Evolutionary conservation across 129 eudicot genomes (phyloP).

Genomic region (Mikania micrantha): DNA sequence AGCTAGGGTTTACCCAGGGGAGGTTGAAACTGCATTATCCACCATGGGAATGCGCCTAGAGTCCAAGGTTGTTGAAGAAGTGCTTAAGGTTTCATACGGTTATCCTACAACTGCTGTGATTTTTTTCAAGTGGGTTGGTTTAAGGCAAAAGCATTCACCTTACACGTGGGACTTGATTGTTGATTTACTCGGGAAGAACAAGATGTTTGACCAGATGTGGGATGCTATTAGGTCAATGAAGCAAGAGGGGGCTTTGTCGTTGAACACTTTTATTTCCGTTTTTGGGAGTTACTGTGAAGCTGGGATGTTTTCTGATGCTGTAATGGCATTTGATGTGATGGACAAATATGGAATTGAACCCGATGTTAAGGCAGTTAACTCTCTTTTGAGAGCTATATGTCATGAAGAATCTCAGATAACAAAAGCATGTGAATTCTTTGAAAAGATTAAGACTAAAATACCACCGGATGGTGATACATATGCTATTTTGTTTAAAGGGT

Average conservation of each 20-base stretch:
- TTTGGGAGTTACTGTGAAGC: slow-evolving; percentile 68
- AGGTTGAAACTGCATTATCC: slow-evolving; percentile 41
- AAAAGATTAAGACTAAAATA: slow-evolving; percentile 50
- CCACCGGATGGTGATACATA: slow-evolving; percentile 67
- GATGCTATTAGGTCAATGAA: slow-evolving; percentile 80
- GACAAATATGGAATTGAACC: slow-evolving; percentile 63
- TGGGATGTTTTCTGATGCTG: slow-evolving; percentile 58
- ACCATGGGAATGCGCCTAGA: slow-evolving; percentile 38
- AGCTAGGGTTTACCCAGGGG: slow-evolving; percentile 30
- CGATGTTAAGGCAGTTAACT: slow-evolving; percentile 61
- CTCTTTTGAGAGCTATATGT: slow-evolving; percentile 67
- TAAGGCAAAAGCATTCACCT: slow-evolving; percentile 32
- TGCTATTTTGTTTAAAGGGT: slow-evolving; percentile 72
- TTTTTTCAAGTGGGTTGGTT: slow-evolving; percentile 72
- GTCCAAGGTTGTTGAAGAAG: slow-evolving; percentile 50
- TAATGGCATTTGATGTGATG: slow-evolving; percentile 74
- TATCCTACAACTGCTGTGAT: slow-evolving; percentile 42
- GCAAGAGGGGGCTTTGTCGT: slow-evolving; percentile 42
- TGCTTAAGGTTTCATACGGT: slow-evolving; percentile 54
- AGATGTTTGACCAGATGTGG: slow-evolving; percentile 86
- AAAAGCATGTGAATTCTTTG: slow-evolving; percentile 56
- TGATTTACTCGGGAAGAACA: slow-evolving; percentile 78
- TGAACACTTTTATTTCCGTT: slow-evolving; percentile 59
- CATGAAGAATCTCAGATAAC: slow-evolving; percentile 39
- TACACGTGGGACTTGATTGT: slow-evolving; percentile 69